Evolutionary conservation across 208 protist species (phyloP), one percentile per base, ranked within the genome.

Genomic region (Trypanosoma cruzi): DNA sequence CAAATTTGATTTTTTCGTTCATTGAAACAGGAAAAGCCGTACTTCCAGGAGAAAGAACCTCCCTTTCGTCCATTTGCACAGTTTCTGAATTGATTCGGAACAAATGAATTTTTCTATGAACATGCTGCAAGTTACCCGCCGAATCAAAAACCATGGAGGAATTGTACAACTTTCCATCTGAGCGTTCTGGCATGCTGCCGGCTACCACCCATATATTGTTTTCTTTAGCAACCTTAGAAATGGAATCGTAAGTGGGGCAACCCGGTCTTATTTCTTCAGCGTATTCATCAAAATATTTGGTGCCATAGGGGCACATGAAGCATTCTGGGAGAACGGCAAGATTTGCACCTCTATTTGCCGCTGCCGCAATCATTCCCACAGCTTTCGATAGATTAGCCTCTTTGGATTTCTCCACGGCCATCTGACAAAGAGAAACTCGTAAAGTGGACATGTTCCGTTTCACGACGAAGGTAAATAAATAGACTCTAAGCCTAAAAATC

Each of bases 31-130:
- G 75, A 8, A 62, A 54, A 26, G 82, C 86, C 4, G 76, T 77
- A 46, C 90, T 66, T n/a, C 98, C 98, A 16, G 94, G 78, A 34
- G 93, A 85, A 4, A 99, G 81, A 13, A 97, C 95, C 48, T 99
- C 97, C 16, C 84, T 89, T 73, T 99, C 98, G 62, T 98, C 86
- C 66, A 99, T 98, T 18, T 76, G 96, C 14, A 99, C 96, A 8
- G 84, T 81, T 8, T 98, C 96, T 3, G 98, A 96, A 73, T 99
- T 95, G 50, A 99, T 97, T 57, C 98, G 90, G 68, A 99, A 99
- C 6, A 99, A 81, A 68, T 99, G 98, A 37, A 99, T 80, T 73
- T 99, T 98, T 18, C 95, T 73, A 55, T 98, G 93, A 10, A 90
- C 89, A 48, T 86, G 90, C n/a, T 95, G 64, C 16, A 98, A 69